These are phyloP conservation scores for Brassica rapa DNA, from an alignment of 345 rosid genomes.

Conservation along the genomic window DNA sequence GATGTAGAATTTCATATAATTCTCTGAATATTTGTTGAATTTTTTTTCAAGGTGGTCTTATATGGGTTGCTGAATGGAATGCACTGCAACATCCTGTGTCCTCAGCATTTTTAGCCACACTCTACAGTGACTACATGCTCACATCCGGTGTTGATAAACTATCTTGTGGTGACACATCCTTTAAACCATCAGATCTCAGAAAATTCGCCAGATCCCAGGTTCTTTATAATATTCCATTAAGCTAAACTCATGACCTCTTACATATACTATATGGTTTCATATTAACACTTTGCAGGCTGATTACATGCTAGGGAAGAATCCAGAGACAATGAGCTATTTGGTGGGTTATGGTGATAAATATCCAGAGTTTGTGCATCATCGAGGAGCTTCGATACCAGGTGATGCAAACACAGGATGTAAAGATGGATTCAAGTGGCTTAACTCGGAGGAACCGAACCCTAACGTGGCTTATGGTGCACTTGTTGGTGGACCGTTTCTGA, in stretches of 20 bases:
- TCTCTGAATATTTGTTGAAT: background rate
- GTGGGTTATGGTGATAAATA: constrained; percentile 46
- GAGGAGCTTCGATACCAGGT: constrained; percentile 87
- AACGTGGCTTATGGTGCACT: constrained; percentile 78
- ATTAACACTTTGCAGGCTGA: constrained; percentile 33
- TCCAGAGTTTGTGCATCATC: constrained; percentile 77
- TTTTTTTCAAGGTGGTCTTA: constrained; percentile 63
- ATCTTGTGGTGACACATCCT: constrained; percentile 57
- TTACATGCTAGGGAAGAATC: constrained; percentile 41
- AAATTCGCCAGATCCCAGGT: constrained; percentile 84
- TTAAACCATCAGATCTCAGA: constrained; percentile 64
- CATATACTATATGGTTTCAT: background rate
- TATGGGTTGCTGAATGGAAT: constrained; percentile 84
- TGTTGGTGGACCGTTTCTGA: constrained; percentile 80
- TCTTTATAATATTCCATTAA: background rate
- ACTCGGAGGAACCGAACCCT: constrained; percentile 67
- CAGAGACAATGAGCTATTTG: constrained; percentile 40
- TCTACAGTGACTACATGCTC: constrained; percentile 84
- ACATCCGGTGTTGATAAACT: constrained; percentile 48
- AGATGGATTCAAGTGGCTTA: constrained; percentile 83
- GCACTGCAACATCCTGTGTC: constrained; percentile 76
- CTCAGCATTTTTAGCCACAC: constrained; percentile 78
- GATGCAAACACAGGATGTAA: constrained; percentile 57
- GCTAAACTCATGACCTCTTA: background rate
- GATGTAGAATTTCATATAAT: background rate